Evolutionary conservation across 768 basidiomycete species (phyloP).

Genomic region (Rossbeevera mucosa): DNA sequence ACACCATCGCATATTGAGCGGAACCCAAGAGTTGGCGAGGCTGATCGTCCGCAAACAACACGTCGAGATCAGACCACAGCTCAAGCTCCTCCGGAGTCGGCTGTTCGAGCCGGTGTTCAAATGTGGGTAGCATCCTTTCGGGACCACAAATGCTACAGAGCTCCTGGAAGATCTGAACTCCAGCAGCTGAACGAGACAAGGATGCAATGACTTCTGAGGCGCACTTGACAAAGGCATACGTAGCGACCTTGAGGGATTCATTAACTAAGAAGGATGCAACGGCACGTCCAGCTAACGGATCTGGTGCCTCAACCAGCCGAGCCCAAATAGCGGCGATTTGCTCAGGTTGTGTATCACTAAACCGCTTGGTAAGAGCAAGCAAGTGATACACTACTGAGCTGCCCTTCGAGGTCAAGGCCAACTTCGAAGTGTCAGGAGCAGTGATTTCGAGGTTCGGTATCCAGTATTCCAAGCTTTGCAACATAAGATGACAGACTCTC

Average conservation of each 20-base stretch:
- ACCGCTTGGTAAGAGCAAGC: slow-evolving; percentile 76
- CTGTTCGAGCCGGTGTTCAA: slow-evolving; percentile 61
- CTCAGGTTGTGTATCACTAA: slow-evolving; percentile 68
- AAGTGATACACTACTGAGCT: slow-evolving; percentile 71
- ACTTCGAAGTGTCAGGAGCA: slow-evolving; percentile 42
- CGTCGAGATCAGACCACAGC: slow-evolving; percentile 75
- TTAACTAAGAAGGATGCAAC: slow-evolving; percentile 80
- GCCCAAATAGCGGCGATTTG: slow-evolving; percentile 79
- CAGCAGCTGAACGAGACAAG: slow-evolving; percentile 72
- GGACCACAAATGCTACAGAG: slow-evolving; percentile 84
- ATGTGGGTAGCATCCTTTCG: slow-evolving; percentile 72
- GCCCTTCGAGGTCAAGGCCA: slow-evolving; percentile 41
- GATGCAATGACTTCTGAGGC: slow-evolving; percentile 80
- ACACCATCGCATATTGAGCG: slow-evolving; percentile 86
- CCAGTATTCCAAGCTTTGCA: slow-evolving; percentile 85
- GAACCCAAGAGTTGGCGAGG: slow-evolving; percentile 69
- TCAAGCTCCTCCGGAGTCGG: slow-evolving; percentile 66
- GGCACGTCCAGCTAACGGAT: slow-evolving; percentile 72
- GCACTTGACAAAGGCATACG: slow-evolving; percentile 69
- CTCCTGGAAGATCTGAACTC: slow-evolving; percentile 72
- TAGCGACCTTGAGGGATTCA: slow-evolving; percentile 82
- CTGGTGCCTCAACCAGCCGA: slow-evolving; percentile 66
- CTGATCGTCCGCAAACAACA: slow-evolving; percentile 62
- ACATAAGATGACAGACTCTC: slow-evolving; percentile 52
- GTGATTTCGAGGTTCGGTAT: slow-evolving; percentile 58